Conservation (phyloP, 495 filamentous ascomycete species). For the Letharia lupina region DNA sequence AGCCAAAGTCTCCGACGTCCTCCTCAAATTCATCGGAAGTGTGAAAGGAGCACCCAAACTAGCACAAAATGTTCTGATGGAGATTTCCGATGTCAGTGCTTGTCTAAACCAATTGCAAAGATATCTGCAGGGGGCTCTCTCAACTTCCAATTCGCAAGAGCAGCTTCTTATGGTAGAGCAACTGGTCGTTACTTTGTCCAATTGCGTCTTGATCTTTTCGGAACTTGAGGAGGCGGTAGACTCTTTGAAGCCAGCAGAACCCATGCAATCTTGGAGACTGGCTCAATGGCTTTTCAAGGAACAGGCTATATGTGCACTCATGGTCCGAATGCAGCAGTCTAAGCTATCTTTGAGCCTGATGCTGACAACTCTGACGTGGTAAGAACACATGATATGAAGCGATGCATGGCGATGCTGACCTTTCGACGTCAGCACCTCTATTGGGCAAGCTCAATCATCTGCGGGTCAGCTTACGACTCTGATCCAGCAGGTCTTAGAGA, state of each 20-base stretch:
- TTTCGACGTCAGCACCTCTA: not conserved
- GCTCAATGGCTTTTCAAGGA: conserved; percentile 22
- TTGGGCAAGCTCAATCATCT: conserved; percentile 8
- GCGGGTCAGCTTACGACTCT: conserved; percentile 4
- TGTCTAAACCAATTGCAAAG: conserved; percentile 12
- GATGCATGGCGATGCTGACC: not conserved
- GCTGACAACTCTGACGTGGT: conserved; percentile 22
- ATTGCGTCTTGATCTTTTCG: conserved; percentile 23
- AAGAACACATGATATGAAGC: not conserved
- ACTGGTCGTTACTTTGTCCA: conserved; percentile 18
- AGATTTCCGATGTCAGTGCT: conserved; percentile 13
- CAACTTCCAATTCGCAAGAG: not conserved
- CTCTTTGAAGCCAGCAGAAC: conserved; percentile 1
- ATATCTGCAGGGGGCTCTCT: conserved; percentile 6
- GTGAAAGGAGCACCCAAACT: conserved; percentile 13
- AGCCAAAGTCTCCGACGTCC: conserved; percentile 12
- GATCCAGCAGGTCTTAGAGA: conserved; percentile 1
- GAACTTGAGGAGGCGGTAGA: conserved; percentile 21
- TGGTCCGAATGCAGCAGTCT: conserved; percentile 19
- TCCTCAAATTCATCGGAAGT: conserved; percentile 12
- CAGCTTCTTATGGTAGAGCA: conserved; percentile 20
- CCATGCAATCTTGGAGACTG: conserved; percentile 8
- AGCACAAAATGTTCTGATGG: conserved; percentile 11
- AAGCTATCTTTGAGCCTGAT: conserved; percentile 23
- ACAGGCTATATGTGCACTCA: conserved; percentile 5